Evolutionary conservation across 192 early-diverging fungal genomes (phyloP), one percentile per base, ranked within the genome.

Genomic region (Nowakowskiella sp.): DNA sequence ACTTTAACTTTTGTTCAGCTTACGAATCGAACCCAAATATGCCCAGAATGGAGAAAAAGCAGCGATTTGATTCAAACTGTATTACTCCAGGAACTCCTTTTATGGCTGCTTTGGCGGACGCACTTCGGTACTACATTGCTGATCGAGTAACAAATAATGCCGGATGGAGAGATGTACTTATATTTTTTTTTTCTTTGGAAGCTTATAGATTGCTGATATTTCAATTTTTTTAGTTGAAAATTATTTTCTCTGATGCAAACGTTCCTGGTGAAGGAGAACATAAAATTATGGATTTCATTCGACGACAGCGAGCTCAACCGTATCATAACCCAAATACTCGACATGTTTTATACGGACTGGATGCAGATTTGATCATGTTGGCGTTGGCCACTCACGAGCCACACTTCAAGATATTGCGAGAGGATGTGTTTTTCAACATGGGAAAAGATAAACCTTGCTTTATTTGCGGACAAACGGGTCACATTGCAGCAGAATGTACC

Each of bases 221-320:
- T 30, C 19, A 7, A 16, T 31, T n/a, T 19, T 23, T 28, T 10
- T 42, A 74, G 72, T 44, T 93, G 30, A 83, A 93, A 70, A 82
- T 99, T 33, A 81, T 99, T 47, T 76, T 99, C 2, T 95, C 92
- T 28, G 95, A 91, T 24, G 91, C 89, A 30, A 87, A 85, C 39
- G 91, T 95, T 0, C 93, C 93, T 10, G 95, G 95, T 44, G 95
- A 99, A 69, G 95, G 95, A 44, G 95, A 99, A 70, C 95, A 99
- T 76, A 99, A 99, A 67, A 95, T 99, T 53, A 97, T 99, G 95
- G 95, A 99, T 66, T 99, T 86, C 51, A 93, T 99, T 51, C 87
- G 95, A 31, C 73, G 85, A 21, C 72, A 86, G 28, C 86, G 90
- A 31, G 82, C 80, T 2, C 84, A 86, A 60, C 73, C 84, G 16